Conservation (phyloP, 164 flowering plant genomes). For the Umbellularia californica region DNA sequence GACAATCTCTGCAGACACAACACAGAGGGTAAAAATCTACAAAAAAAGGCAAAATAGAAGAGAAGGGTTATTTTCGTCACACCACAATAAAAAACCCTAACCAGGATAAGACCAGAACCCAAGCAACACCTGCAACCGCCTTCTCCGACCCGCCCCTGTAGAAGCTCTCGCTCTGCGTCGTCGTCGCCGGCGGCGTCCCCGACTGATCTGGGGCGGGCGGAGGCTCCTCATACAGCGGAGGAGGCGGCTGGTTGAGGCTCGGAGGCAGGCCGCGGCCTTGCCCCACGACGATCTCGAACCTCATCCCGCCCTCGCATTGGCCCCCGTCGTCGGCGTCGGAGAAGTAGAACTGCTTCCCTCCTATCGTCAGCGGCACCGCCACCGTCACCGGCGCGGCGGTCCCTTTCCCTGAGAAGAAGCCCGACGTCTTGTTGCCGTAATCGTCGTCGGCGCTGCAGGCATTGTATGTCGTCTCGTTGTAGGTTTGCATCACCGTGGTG, state of each 20-base stretch:
- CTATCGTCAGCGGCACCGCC: slow-evolving; percentile 51
- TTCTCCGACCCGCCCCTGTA: neutral
- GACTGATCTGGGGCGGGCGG: slow-evolving; percentile 13
- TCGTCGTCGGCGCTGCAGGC: slow-evolving; percentile 46
- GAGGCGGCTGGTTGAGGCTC: slow-evolving; percentile 84
- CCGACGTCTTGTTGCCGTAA: slow-evolving; percentile 45
- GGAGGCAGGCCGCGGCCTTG: slow-evolving; percentile 76
- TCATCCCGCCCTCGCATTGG: slow-evolving; percentile 67
- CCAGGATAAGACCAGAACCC: neutral
- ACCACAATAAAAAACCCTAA: neutral
- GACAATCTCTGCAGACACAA: too few species aligned
- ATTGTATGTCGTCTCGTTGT: slow-evolving; percentile 58
- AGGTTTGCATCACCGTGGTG: slow-evolving; percentile 75
- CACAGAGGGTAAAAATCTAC: neutral
- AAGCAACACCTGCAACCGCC: neutral
- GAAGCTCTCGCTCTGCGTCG: slow-evolving; percentile 2
- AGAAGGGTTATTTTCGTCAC: neutral
- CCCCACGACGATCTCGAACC: slow-evolving; percentile 52
- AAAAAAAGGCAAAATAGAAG: neutral
- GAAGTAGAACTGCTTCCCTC: slow-evolving; percentile 63
- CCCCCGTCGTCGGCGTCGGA: slow-evolving; percentile 63
- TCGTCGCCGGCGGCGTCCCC: slow-evolving; percentile 13
- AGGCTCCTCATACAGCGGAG: slow-evolving; percentile 51
- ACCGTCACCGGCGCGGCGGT: slow-evolving; percentile 33
- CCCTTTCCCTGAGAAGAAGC: slow-evolving; percentile 27